A percentile compares a stretch with the other conserved stretches of the same genome.
These are phyloP conservation scores for Catharanthus roseus DNA, from an alignment of 257 asterid genomes.

Conservation along the genomic window DNA sequence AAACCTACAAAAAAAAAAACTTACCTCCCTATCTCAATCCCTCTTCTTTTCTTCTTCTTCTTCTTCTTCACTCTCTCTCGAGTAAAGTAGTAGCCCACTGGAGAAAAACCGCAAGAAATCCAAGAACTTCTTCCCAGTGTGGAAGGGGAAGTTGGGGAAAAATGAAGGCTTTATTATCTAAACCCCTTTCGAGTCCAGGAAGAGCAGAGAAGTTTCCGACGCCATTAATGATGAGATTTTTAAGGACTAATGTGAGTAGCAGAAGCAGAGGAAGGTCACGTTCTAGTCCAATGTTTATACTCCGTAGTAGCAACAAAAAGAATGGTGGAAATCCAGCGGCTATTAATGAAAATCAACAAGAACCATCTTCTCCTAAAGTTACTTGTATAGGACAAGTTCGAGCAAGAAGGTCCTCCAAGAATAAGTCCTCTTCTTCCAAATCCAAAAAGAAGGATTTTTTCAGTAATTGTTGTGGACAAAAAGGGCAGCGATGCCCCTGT, in stretches of 20 bases:
- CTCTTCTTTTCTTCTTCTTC: too few relatives aligned
- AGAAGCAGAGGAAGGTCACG: slow-evolving; percentile 67
- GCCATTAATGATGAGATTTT: slow-evolving; percentile 71
- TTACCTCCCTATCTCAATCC: too few relatives aligned
- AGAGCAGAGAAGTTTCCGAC: slow-evolving; percentile 77
- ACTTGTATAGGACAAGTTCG: slow-evolving; percentile 91
- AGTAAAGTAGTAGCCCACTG: neutral
- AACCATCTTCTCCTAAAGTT: slow-evolving; percentile 83
- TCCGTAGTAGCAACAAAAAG: slow-evolving; percentile 15
- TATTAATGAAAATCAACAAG: slow-evolving; percentile 37
- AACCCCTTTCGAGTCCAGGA: slow-evolving; percentile 69
- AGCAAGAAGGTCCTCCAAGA: slow-evolving; percentile 40
- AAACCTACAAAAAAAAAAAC: too few relatives aligned
- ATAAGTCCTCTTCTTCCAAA: neutral
- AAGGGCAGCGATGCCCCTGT: neutral
- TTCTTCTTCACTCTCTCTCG: neutral
- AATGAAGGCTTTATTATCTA: slow-evolving; percentile 47
- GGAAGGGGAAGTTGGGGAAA: too few relatives aligned
- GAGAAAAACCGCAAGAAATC: neutral
- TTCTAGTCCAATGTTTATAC: slow-evolving; percentile 63
- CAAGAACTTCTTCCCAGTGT: neutral
- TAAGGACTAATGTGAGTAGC: slow-evolving; percentile 63
- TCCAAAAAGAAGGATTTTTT: slow-evolving; percentile 7
- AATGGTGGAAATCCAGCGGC: slow-evolving; percentile 25
- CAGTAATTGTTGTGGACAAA: neutral